Evolutionary conservation across 306 rosid genomes (phyloP).

Genomic region (Cyclanthera cordifolia): DNA sequence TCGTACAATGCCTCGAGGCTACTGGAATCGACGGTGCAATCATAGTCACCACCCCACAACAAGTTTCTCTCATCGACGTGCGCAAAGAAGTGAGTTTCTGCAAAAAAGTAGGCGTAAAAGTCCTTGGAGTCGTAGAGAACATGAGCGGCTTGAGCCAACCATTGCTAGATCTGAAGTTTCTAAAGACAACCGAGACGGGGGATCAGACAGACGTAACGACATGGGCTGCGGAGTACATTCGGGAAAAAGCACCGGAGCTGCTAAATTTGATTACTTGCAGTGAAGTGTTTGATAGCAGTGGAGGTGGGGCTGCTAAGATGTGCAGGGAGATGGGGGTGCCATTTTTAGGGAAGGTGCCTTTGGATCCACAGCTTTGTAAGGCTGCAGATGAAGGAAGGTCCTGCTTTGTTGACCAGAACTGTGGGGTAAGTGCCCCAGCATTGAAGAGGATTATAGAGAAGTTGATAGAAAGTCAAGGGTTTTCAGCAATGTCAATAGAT

Average conservation of each 20-base stretch:
- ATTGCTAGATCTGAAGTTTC: conserved; percentile 45
- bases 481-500: conserved; percentile 29
- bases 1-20: conserved; percentile 63
- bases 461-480: conserved; percentile 38
- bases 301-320: conserved; percentile 82
- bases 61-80: conserved; percentile 78
- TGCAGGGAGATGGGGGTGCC: conserved; percentile 67
- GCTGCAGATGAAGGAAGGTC: conserved; percentile 91
- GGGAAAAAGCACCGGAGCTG: conserved; percentile 58
- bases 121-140: conserved; percentile 83
- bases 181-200: conserved; percentile 40
- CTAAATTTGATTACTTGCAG: conserved; percentile 41
- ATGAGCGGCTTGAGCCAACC: conserved; percentile 82
- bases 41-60: conserved; percentile 89
- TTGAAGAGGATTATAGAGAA: conserved; percentile 58
- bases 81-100: conserved; percentile 82
- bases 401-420: conserved; percentile 51
- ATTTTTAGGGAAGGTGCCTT: conserved; percentile 78
- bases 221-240: conserved; percentile 47
- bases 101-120: conserved; percentile 67
- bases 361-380: conserved; percentile 86
- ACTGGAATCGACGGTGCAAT: conserved; percentile 80
- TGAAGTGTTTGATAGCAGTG: conserved; percentile 76
- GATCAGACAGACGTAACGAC: conserved; percentile 62
- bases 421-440: conserved; percentile 61